These are phyloP conservation scores for Phragmites australis DNA, from an alignment of 176 grass and related monocot species.

Conservation along the genomic window DNA sequence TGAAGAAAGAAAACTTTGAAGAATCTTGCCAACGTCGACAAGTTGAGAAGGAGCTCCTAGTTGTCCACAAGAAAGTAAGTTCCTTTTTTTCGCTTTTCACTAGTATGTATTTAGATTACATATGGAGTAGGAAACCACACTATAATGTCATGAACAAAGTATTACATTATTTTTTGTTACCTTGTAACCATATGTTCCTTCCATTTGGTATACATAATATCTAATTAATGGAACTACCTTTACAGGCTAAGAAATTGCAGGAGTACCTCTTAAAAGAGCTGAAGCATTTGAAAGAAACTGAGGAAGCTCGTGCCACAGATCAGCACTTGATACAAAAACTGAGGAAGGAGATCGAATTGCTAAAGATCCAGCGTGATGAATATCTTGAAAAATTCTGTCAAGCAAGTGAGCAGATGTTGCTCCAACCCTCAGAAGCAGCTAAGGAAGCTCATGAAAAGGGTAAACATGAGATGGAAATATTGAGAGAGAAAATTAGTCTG, in stretches of 20 bases:
- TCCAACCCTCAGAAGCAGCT: background rate
- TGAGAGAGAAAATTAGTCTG: conserved; percentile 19
- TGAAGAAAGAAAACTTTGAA: conserved; percentile 46
- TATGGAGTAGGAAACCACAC: background rate
- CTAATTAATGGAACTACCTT: conserved; percentile 3
- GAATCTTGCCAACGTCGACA: conserved; percentile 36
- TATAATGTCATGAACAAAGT: background rate
- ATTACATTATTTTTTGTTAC: background rate
- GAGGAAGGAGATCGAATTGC: conserved; percentile 39
- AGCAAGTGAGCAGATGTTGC: conserved; percentile 14
- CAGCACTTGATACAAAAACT: conserved; percentile 34
- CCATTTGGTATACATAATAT: background rate
- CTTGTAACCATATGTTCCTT: background rate
- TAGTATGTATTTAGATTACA: background rate
- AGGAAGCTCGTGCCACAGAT: conserved; percentile 47
- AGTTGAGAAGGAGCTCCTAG: conserved; percentile 30
- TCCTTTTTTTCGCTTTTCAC: conserved; percentile 1
- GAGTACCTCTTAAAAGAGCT: conserved; percentile 40
- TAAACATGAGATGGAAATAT: conserved; percentile 28
- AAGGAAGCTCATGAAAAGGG: background rate
- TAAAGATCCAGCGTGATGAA: conserved; percentile 26
- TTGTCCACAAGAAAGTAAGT: conserved; percentile 34
- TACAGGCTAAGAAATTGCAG: conserved; percentile 26
- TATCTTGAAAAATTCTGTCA: background rate
- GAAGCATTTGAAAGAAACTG: conserved; percentile 33